phyloP scores from a whole-genome alignment of 768 basidiomycete genomes.

The Suillus weaverae region DNA sequence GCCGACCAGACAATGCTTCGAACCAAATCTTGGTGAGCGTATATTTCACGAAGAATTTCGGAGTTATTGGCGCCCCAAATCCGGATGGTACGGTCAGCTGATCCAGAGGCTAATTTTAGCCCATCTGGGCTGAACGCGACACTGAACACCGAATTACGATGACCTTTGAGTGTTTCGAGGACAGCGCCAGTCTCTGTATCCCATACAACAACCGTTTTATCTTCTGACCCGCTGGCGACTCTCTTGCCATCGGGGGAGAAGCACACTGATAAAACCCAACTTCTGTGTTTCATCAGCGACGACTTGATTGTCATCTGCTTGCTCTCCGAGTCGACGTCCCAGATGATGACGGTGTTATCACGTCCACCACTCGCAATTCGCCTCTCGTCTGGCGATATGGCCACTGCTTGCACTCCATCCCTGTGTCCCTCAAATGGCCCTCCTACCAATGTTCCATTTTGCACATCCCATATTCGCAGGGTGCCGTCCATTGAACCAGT shows the following conservation, averaged over 20 bases:
- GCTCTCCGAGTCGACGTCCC: conserved; percentile 29
- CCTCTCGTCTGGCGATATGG: conserved; percentile 16
- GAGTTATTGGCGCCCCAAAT: not conserved
- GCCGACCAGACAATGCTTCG: not conserved
- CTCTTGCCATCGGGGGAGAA: conserved; percentile 16
- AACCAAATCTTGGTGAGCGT: not conserved
- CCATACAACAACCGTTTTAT: not conserved
- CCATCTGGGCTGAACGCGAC: conserved; percentile 46
- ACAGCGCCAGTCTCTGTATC: conserved; percentile 7
- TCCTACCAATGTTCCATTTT: not conserved
- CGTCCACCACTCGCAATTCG: conserved; percentile 10
- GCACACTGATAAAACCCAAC: conserved; percentile 15
- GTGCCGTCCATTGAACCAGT: conserved; percentile 26
- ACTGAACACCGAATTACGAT: not conserved
- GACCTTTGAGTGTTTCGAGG: not conserved
- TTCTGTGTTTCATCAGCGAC: conserved; percentile 18
- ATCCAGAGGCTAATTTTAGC: conserved; percentile 30
- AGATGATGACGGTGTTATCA: conserved; percentile 16
- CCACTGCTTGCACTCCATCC: conserved; percentile 6
- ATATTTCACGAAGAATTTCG: conserved; percentile 10
- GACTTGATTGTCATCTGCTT: conserved; percentile 13
- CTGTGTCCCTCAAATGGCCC: conserved; percentile 4
- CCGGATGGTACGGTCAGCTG: conserved; percentile 26
- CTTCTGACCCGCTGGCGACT: conserved; percentile 8
- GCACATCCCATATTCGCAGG: conserved; percentile 7